Percentiles rank a stretch among this genome's conserved stretches.
phyloP scores from a whole-genome alignment of 495 filamentous ascomycete species.

The Aspergillus saccharolyticus region DNA sequence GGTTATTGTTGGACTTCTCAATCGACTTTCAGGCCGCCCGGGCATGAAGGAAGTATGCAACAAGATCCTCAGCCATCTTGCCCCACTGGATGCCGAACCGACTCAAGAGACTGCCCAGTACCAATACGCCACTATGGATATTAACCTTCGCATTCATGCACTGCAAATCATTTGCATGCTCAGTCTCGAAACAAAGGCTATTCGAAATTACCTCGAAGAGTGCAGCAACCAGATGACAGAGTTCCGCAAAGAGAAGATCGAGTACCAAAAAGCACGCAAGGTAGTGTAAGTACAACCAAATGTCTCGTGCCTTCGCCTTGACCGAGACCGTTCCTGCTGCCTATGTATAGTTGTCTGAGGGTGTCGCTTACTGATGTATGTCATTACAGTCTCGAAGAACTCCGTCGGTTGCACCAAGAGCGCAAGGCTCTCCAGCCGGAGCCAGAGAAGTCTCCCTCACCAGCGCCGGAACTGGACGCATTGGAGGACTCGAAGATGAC shows the following conservation, averaged over 20 bases:
- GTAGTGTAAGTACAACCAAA: constrained; percentile 58
- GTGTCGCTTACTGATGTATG: constrained; percentile 15
- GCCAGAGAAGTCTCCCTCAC: constrained; percentile 52
- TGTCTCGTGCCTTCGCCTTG: not conserved
- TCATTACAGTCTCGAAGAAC: constrained; percentile 66
- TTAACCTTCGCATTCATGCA: constrained; percentile 75
- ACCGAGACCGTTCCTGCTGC: not conserved
- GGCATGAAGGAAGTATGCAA: constrained; percentile 68
- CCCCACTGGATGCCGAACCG: constrained; percentile 68
- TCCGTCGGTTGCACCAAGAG: constrained; percentile 78
- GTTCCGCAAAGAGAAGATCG: constrained; percentile 91
- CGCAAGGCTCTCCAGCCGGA: constrained; percentile 80
- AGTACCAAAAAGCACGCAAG: constrained; percentile 79
- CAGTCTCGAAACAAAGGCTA: constrained; percentile 75
- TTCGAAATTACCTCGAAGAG: constrained; percentile 83
- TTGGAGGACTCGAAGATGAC: constrained; percentile 62
- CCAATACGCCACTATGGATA: constrained; percentile 68
- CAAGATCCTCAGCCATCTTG: constrained; percentile 69
- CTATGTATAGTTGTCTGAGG: constrained; percentile 14
- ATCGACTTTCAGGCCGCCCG: constrained; percentile 76
- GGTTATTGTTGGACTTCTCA: constrained; percentile 79
- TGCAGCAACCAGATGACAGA: constrained; percentile 89
- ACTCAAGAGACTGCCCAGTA: constrained; percentile 63
- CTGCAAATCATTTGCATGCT: constrained; percentile 86
- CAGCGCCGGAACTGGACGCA: constrained; percentile 53